Conservation (phyloP, 805 yeast genomes). For the Ogataea neopini region DNA sequence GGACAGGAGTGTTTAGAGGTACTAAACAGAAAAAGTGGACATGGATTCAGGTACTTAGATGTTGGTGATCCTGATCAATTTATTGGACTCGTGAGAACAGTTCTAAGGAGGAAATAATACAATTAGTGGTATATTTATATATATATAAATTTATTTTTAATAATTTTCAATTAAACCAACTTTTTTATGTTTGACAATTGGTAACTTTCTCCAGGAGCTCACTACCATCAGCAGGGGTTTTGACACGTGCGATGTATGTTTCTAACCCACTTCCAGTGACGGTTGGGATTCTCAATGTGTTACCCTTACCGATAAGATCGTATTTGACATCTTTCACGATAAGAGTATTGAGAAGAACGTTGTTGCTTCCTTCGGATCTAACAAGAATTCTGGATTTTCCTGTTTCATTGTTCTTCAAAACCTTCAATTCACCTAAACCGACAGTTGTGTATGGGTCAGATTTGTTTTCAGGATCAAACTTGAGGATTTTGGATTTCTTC, state of each 20-base stretch:
- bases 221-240: slow-evolving; percentile 68
- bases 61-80: slow-evolving; percentile 54
- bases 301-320: slow-evolving; percentile 61
- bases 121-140: not conserved
- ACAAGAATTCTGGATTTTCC: slow-evolving; percentile 69
- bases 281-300: slow-evolving; percentile 65
- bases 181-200: slow-evolving; percentile 19
- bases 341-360: slow-evolving; percentile 71
- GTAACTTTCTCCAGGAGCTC: slow-evolving; percentile 42
- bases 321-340: slow-evolving; percentile 61
- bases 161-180: not conserved
- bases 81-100: slow-evolving; percentile 41
- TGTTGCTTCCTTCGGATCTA: slow-evolving; percentile 86
- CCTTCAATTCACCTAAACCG: slow-evolving; percentile 83
- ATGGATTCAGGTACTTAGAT: slow-evolving; percentile 40
- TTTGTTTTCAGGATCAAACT: slow-evolving; percentile 53
- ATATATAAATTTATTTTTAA: not conserved
- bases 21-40: slow-evolving; percentile 27
- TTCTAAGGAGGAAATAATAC: slow-evolving; percentile 32
- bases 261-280: slow-evolving; percentile 59
- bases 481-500: slow-evolving; percentile 71
- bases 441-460: slow-evolving; percentile 52
- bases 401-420: slow-evolving; percentile 61
- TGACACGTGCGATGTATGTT: slow-evolving; percentile 74
- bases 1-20: slow-evolving; percentile 36